A percentile compares a stretch with the other conserved stretches of the same genome.
Evolutionary conservation across 257 asterid genomes (phyloP).

Genomic region (Voacanga thouarsii): DNA sequence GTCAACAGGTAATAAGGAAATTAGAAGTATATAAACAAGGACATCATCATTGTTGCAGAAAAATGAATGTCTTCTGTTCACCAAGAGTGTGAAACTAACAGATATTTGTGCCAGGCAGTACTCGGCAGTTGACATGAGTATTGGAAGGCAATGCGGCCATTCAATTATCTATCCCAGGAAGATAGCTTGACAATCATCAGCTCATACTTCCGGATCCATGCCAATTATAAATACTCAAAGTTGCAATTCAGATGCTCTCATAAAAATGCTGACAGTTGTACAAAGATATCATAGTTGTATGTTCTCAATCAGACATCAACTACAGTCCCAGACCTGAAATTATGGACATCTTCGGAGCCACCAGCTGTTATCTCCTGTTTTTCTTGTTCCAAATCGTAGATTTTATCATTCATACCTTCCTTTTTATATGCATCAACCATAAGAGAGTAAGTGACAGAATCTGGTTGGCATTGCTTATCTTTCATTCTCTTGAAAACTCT

Average conservation of each 20-base stretch:
- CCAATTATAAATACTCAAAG: background rate
- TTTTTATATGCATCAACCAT: constrained; percentile 77
- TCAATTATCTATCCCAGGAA: background rate
- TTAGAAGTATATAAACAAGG: background rate
- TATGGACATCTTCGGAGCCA: constrained; percentile 17
- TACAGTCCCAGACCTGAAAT: constrained; percentile 7
- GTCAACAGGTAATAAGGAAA: background rate
- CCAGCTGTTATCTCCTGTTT: constrained; percentile 24
- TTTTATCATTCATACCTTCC: constrained; percentile 87
- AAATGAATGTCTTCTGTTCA: background rate
- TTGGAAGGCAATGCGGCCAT: constrained; percentile 5
- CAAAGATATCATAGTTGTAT: background rate
- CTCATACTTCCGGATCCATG: background rate
- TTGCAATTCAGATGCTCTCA: constrained; percentile 8
- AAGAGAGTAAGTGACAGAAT: constrained; percentile 58
- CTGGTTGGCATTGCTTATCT: constrained; percentile 60
- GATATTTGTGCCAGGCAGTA: no score
- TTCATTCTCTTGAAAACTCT: constrained; percentile 86
- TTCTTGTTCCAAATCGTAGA: constrained; percentile 68
- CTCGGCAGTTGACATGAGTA: background rate
- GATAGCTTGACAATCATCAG: background rate
- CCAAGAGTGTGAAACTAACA: background rate
- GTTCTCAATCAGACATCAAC: constrained; percentile 1
- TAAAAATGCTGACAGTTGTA: background rate
- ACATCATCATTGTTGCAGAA: background rate